Evolutionary conservation across 768 basidiomycete species (phyloP).

Genomic region (Mycena albidolilacea): DNA sequence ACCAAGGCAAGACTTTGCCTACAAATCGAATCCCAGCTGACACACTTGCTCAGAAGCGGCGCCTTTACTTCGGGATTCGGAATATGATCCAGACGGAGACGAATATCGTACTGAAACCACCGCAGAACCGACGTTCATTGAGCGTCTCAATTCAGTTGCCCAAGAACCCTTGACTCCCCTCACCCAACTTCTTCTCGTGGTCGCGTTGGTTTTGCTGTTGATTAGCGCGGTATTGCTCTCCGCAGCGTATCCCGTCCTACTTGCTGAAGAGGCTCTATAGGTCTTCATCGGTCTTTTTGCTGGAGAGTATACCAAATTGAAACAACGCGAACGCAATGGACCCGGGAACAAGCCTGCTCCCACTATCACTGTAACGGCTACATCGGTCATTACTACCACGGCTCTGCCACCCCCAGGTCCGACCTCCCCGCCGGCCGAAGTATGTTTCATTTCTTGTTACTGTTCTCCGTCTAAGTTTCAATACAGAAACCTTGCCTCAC

Average conservation of each 20-base stretch:
- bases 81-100: constrained; percentile 53
- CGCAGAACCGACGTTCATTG: constrained; percentile 53
- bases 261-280: constrained; percentile 43
- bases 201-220: constrained; percentile 84
- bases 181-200: constrained; percentile 84
- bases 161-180: constrained; percentile 88
- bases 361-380: constrained; percentile 59
- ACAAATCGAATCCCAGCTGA: not conserved
- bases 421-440: constrained; percentile 69
- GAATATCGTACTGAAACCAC: constrained; percentile 37
- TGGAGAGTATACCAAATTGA: constrained; percentile 86
- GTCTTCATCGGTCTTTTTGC: constrained; percentile 96
- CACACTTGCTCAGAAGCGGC: constrained; percentile 67
- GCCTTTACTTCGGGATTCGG: constrained; percentile 68
- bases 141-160: constrained; percentile 69
- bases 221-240: constrained; percentile 69
- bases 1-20: constrained; percentile 61
- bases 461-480: constrained; percentile 14
- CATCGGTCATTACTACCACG: constrained; percentile 55
- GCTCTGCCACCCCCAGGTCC: constrained; percentile 65
- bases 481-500: constrained; percentile 79
- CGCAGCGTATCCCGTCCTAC: not conserved
- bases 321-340: constrained; percentile 59
- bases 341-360: constrained; percentile 46
- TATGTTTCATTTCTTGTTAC: constrained; percentile 40